These are phyloP conservation scores for Musa troglodytarum DNA, from an alignment of 176 grass and related monocot genomes.

Conservation along the genomic window DNA sequence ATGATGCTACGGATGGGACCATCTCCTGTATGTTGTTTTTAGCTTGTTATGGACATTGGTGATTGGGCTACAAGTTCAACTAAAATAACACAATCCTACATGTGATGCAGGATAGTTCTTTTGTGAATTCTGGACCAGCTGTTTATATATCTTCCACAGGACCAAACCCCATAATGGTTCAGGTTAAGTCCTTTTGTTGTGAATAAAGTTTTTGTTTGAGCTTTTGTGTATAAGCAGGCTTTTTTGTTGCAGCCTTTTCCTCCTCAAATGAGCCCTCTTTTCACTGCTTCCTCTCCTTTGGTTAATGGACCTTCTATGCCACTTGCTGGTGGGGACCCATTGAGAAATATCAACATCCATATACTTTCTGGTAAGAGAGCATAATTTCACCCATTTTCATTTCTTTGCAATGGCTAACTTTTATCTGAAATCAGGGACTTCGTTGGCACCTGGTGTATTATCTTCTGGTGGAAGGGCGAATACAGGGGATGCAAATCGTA, in stretches of 20 bases:
- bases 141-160: constrained; percentile 78
- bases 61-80: not conserved
- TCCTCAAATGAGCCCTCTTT: constrained; percentile 47
- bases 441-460: constrained; percentile 27
- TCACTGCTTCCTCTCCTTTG: constrained; percentile 47
- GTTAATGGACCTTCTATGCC: constrained; percentile 48
- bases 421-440: constrained; percentile 29
- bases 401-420: constrained; percentile 1
- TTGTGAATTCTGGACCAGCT: constrained; percentile 78
- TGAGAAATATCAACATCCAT: constrained; percentile 35
- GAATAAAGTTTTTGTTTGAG: not conserved
- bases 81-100: not conserved
- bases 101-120: constrained; percentile 53
- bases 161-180: constrained; percentile 99
- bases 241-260: constrained; percentile 53
- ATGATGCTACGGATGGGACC: constrained; percentile 68
- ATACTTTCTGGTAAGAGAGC: constrained; percentile 22
- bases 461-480: constrained; percentile 24
- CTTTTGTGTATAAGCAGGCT: constrained; percentile 7
- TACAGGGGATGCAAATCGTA: constrained; percentile 20
- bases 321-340: constrained; percentile 49
- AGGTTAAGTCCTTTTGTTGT: constrained; percentile 32
- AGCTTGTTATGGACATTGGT: not conserved
- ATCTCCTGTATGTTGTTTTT: constrained; percentile 62
- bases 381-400: not conserved